These are phyloP conservation scores for Paspalum vaginatum DNA, from an alignment of 176 grass and related monocot genomes.

Conservation along the genomic window DNA sequence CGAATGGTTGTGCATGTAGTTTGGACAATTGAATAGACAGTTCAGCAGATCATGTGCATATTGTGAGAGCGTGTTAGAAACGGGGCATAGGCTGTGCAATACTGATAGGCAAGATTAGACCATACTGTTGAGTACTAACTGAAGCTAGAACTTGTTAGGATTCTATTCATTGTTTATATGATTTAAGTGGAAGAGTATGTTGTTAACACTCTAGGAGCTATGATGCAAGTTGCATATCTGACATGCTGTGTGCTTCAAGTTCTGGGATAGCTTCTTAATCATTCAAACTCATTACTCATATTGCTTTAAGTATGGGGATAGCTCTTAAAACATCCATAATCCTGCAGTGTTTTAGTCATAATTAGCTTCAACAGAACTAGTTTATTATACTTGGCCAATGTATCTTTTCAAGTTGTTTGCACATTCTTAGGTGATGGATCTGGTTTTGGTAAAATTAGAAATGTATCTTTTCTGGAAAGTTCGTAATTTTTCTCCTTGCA, in stretches of 20 bases:
- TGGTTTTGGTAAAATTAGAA: background rate
- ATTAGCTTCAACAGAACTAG: conserved; percentile 28
- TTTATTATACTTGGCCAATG: background rate
- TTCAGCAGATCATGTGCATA: too few relatives aligned
- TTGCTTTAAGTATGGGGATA: conserved; percentile 24
- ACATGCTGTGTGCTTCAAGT: conserved; percentile 5
- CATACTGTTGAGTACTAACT: background rate
- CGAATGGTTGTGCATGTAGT: too few relatives aligned
- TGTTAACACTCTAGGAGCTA: background rate
- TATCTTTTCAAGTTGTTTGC: conserved; percentile 3
- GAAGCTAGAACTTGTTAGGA: background rate
- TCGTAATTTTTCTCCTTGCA: background rate
- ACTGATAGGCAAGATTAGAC: too few relatives aligned
- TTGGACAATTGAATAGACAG: too few relatives aligned
- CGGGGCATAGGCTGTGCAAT: too few relatives aligned
- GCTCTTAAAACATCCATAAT: conserved; percentile 2
- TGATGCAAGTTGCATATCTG: background rate
- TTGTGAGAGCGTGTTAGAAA: too few relatives aligned
- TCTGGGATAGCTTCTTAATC: background rate
- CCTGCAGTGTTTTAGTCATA: background rate
- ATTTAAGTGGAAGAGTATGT: background rate
- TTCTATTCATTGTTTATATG: conserved; percentile 7
- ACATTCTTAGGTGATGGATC: background rate
- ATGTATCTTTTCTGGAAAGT: background rate
- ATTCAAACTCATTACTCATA: background rate